Conservation (phyloP, 768 basidiomycete species). For the Tylopilus plumbeoviolaceoides region DNA sequence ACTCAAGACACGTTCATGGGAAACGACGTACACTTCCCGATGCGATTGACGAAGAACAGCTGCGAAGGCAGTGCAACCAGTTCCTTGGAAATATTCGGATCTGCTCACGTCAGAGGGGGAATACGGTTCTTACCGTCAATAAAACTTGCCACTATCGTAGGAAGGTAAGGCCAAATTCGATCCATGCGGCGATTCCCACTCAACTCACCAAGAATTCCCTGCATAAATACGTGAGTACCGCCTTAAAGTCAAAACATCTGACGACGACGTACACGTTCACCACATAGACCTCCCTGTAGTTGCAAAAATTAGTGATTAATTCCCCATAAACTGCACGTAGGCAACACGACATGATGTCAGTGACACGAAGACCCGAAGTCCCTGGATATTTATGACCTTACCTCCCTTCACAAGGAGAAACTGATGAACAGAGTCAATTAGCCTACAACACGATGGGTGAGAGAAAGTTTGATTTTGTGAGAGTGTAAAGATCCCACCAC, state of each 20-base stretch:
- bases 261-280: conserved; percentile 10
- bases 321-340: conserved; percentile 7
- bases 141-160: conserved; percentile 18
- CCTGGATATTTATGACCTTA: not conserved
- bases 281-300: conserved; percentile 4
- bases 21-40: conserved; percentile 15
- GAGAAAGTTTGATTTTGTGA: not conserved
- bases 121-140: conserved; percentile 12
- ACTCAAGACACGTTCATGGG: not conserved
- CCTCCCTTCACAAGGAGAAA: conserved; percentile 17
- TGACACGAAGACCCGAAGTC: not conserved
- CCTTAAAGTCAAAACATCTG: not conserved
- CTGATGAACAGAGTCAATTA: conserved; percentile 14
- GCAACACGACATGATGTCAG: conserved; percentile 4
- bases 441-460: conserved; percentile 8
- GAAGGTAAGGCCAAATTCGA: not conserved
- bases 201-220: conserved; percentile 17
- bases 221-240: not conserved
- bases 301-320: conserved; percentile 13
- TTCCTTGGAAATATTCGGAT: not conserved
- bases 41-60: conserved; percentile 18
- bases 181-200: not conserved
- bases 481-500: conserved; percentile 4
- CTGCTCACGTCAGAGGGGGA: not conserved
- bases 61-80: conserved; percentile 18